A percentile compares a stretch with the other conserved stretches of the same genome.
Conservation (phyloP, 2,329 filamentous ascomycete genomes). For the Amylocarpus encephaloides region DNA sequence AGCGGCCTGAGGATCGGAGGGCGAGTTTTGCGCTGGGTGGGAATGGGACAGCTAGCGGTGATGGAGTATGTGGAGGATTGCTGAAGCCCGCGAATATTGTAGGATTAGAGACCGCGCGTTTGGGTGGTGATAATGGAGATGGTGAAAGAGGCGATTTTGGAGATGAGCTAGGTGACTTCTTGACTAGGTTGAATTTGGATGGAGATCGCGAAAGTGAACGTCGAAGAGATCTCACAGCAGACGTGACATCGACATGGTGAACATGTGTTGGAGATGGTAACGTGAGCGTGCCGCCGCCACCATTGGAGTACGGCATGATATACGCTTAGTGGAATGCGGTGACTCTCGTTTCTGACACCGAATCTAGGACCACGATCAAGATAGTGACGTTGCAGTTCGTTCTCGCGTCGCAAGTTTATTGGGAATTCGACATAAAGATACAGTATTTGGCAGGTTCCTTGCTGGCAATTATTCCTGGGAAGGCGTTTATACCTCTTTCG, state of each 20-base stretch:
- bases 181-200: conserved; percentile 72
- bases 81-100: conserved; percentile 31
- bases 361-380: conserved; percentile 6
- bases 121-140: conserved; percentile 43
- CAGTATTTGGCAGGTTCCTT: background rate
- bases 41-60: conserved; percentile 57
- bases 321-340: conserved; percentile 21
- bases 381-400: background rate
- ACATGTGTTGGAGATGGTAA: conserved; percentile 79
- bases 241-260: conserved; percentile 75
- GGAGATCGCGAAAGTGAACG: conserved; percentile 91
- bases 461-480: background rate
- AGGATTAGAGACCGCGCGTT: conserved; percentile 44
- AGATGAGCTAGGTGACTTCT: conserved; percentile 37
- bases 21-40: conserved; percentile 62
- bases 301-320: conserved; percentile 53
- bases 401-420: conserved; percentile 13
- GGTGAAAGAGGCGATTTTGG: conserved; percentile 53
- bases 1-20: conserved; percentile 55
- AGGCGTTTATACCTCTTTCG: background rate
- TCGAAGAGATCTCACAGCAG: conserved; percentile 74
- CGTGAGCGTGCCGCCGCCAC: conserved; percentile 69
- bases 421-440: conserved; percentile 17
- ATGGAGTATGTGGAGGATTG: conserved; percentile 37
- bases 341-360: conserved; percentile 17